Conservation (phyloP, 768 basidiomycete species). For the Phaffia australis region DNA sequence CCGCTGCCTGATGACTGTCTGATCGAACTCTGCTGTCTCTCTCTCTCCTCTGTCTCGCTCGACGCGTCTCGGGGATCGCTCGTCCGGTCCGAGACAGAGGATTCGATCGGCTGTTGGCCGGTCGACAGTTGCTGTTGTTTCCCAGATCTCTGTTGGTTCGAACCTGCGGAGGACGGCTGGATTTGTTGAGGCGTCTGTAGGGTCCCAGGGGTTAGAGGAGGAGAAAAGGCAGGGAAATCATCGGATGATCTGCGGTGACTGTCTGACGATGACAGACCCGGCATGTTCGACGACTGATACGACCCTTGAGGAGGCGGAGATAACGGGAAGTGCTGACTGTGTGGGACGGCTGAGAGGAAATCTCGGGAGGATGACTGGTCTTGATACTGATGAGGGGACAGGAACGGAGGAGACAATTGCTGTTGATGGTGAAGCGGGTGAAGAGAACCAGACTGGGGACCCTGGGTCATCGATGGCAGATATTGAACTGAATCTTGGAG, state of each 20-base stretch:
- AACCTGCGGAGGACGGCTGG: neutral
- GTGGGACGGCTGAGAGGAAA: too few species aligned
- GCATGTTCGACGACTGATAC: neutral
- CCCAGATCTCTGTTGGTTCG: neutral
- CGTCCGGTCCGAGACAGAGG: neutral
- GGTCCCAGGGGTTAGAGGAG: conserved; percentile 11
- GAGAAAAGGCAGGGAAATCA: conserved; percentile 7
- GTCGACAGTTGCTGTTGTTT: neutral
- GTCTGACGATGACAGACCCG: too few species aligned
- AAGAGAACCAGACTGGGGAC: neutral
- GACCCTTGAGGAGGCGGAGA: conserved; percentile 4
- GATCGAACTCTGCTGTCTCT: conserved; percentile 6
- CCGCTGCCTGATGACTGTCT: conserved; percentile 1
- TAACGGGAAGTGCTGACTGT: neutral
- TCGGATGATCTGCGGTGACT: neutral
- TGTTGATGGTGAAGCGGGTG: neutral
- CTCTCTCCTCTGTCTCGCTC: conserved; percentile 11
- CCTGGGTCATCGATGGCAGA: neutral
- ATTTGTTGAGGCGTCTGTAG: neutral
- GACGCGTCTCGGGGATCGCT: conserved; percentile 1
- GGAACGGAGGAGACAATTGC: neutral
- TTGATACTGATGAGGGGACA: neutral
- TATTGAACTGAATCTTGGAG: neutral
- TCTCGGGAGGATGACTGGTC: neutral
- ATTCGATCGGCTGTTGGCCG: too few species aligned